phyloP scores from a whole-genome alignment of 331 rosid species.

The Malus hybrid region DNA sequence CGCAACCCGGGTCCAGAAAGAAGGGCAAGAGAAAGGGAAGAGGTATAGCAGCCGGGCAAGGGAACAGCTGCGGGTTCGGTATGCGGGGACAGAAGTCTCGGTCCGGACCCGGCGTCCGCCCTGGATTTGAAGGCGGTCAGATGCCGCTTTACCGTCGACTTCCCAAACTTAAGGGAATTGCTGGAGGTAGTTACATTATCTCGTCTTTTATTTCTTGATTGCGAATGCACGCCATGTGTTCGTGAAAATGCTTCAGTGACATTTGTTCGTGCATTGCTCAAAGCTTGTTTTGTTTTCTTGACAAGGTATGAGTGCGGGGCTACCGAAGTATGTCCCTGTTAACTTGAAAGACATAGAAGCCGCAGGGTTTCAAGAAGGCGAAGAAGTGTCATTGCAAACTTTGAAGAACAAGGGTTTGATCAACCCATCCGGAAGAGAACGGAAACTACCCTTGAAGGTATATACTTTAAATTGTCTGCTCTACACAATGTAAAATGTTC shows the following conservation, averaged over 20 bases:
- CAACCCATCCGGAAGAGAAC: conserved; percentile 93
- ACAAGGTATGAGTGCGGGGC: conserved; percentile 84
- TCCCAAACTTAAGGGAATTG: conserved; percentile 91
- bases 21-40: conserved; percentile 84
- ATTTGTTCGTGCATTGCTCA: not conserved
- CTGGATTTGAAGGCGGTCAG: conserved; percentile 95
- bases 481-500: not conserved
- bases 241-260: not conserved
- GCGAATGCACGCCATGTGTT: not conserved
- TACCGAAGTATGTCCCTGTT: conserved; percentile 82
- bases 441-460: conserved; percentile 90
- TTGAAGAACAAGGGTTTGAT: conserved; percentile 72
- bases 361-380: conserved; percentile 84
- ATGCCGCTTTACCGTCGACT: conserved; percentile 92
- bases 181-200: conserved; percentile 53
- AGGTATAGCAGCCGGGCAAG: conserved; percentile 91
- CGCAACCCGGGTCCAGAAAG: conserved; percentile 91
- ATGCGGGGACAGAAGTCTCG: conserved; percentile 98
- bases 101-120: conserved; percentile 83
- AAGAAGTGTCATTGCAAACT: conserved; percentile 78
- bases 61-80: conserved; percentile 94
- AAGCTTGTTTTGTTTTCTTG: not conserved
- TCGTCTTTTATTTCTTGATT: not conserved
- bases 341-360: conserved; percentile 80
- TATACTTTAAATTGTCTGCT: not conserved